Conservation (phyloP, 345 rosid species). For the Gossypium longicalyx region DNA sequence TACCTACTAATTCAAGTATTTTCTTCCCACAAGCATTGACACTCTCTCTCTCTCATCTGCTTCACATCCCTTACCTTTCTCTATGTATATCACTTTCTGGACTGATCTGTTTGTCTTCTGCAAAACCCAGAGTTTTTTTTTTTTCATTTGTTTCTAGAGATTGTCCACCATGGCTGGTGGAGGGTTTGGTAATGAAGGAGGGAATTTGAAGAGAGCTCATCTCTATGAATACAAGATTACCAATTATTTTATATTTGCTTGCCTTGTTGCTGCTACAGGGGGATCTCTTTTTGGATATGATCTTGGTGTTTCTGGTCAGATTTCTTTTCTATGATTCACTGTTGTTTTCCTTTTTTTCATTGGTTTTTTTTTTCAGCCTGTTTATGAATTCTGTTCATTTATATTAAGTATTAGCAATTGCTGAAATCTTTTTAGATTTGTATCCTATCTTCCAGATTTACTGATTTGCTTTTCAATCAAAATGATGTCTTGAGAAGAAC, state of each 20-base stretch:
- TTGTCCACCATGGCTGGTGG: slow-evolving; percentile 59
- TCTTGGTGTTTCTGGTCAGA: slow-evolving; percentile 83
- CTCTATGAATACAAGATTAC: slow-evolving; percentile 65
- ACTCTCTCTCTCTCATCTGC: background rate
- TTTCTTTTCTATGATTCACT: background rate
- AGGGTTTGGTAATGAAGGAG: slow-evolving; percentile 34
- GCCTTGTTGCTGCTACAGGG: slow-evolving; percentile 59
- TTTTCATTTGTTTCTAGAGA: background rate
- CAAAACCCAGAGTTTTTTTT: background rate
- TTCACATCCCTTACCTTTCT: background rate
- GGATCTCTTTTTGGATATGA: slow-evolving; percentile 86
- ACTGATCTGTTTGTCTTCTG: background rate
- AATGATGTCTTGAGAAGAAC: too few relatives aligned
- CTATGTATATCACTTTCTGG: background rate
- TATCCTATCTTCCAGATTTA: background rate
- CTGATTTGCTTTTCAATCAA: background rate
- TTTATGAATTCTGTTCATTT: background rate
- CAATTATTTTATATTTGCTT: slow-evolving; percentile 52
- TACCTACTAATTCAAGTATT: too few relatives aligned
- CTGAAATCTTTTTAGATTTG: background rate
- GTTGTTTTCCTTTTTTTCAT: background rate
- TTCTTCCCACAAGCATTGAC: background rate
- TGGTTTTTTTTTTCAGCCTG: background rate
- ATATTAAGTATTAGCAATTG: background rate
- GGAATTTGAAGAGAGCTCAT: slow-evolving; percentile 53